These are phyloP conservation scores for Rhodotorula sp. DNA, from an alignment of 1,284 basidiomycete genomes.

Conservation along the genomic window DNA sequence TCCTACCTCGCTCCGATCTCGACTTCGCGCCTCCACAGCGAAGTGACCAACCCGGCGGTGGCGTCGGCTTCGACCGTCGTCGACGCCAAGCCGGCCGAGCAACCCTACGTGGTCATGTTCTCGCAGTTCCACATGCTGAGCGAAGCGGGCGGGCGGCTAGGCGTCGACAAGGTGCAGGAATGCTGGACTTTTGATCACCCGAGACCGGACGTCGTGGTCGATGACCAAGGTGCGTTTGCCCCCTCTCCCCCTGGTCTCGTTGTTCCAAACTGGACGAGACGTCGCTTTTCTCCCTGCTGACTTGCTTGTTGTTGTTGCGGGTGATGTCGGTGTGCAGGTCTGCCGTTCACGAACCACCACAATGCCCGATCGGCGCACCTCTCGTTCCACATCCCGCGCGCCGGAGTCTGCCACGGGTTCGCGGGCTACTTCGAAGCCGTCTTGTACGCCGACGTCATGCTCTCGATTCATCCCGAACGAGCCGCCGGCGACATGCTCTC, in stretches of 20 bases:
- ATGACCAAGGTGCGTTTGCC: conserved; percentile 61
- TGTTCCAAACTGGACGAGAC: too few species aligned
- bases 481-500: conserved; percentile 93
- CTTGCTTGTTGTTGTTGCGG: too few species aligned
- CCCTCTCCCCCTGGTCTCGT: neutral
- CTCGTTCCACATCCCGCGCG: conserved; percentile 89
- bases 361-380: conserved; percentile 54
- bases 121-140: conserved; percentile 84
- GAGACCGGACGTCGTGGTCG: conserved; percentile 69
- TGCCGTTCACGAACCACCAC: conserved; percentile 52
- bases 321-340: conserved; percentile 33
- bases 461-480: conserved; percentile 91
- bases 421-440: conserved; percentile 98
- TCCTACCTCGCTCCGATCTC: conserved; percentile 91
- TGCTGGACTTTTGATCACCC: conserved; percentile 99
- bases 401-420: conserved; percentile 91
- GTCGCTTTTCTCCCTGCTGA: neutral
- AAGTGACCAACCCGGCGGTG: conserved; percentile 55
- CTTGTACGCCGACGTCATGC: conserved; percentile 79
- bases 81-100: conserved; percentile 60
- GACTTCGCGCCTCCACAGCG: conserved; percentile 84
- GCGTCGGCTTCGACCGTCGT: conserved; percentile 28
- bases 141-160: conserved; percentile 58
- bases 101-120: conserved; percentile 98
- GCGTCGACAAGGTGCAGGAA: conserved; percentile 79